Conservation (phyloP, 2,329 filamentous ascomycete genomes). For the Emergomyces pasteurianus region DNA sequence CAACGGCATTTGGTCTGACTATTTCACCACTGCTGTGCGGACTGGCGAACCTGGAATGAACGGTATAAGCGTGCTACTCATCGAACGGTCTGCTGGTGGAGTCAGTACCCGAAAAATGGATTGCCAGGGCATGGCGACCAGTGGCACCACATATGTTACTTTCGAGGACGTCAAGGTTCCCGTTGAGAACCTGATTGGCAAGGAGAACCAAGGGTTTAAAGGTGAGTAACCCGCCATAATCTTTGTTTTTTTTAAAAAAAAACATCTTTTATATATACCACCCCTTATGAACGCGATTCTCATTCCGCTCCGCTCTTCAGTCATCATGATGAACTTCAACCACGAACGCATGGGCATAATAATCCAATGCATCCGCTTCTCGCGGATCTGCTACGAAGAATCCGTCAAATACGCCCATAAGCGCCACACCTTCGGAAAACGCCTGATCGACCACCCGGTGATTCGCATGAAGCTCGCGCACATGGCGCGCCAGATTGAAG, state of each 20-base stretch:
- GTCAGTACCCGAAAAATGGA: conserved; percentile 94
- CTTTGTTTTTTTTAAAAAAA: neutral
- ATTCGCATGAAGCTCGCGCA: conserved; percentile 96
- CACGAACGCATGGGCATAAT: conserved; percentile 98
- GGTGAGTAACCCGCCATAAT: conserved; percentile 30
- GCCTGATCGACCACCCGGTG: conserved; percentile 90
- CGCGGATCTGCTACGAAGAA: conserved; percentile 94
- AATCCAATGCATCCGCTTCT: conserved; percentile 92
- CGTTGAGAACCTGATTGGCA: conserved; percentile 96
- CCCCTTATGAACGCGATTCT: neutral
- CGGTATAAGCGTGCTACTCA: conserved; percentile 78
- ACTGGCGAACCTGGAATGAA: conserved; percentile 86
- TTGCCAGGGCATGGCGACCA: conserved; percentile 94
- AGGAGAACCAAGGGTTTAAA: conserved; percentile 96
- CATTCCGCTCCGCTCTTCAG: conserved; percentile 27
- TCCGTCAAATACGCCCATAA: conserved; percentile 95
- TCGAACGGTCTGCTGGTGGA: conserved; percentile 72
- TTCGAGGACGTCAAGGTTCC: conserved; percentile 99
- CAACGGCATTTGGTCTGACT: conserved; percentile 92
- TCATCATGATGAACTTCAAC: conserved; percentile 99
- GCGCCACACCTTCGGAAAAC: conserved; percentile 91
- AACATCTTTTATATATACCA: neutral
- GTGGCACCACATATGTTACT: conserved; percentile 91
- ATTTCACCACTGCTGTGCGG: conserved; percentile 93
- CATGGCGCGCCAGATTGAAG: conserved; percentile 97